phyloP scores from a whole-genome alignment of 2,329 filamentous ascomycete species.

The Penicillium expansum region DNA sequence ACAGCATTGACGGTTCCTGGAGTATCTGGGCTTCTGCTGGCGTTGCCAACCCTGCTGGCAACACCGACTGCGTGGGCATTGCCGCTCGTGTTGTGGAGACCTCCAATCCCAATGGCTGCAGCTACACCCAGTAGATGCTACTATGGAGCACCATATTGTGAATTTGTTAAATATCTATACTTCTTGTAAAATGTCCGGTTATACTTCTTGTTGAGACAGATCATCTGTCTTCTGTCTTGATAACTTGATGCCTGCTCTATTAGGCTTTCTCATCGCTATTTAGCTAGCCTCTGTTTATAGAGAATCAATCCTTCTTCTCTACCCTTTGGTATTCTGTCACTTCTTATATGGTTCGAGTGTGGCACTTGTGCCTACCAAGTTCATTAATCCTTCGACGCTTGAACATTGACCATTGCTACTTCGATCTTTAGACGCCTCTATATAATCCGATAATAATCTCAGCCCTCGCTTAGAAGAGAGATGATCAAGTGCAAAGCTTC shows the following conservation, averaged over 20 bases:
- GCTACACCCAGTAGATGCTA: conserved; percentile 26
- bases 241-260: background rate
- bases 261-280: background rate
- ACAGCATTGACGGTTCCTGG: conserved; percentile 45
- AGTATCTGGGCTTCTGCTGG: conserved; percentile 34
- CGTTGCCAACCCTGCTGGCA: conserved; percentile 30
- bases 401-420: background rate
- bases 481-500: too few relatives aligned
- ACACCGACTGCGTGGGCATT: conserved; percentile 36
- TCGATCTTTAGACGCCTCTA: too few relatives aligned
- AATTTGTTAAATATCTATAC: background rate
- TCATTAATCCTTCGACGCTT: background rate
- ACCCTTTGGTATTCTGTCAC: background rate
- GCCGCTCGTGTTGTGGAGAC: conserved; percentile 26
- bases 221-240: background rate
- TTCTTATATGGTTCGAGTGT: background rate
- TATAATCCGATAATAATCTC: background rate
- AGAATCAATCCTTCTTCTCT: background rate
- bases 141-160: background rate
- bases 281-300: background rate
- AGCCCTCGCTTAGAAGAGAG: too few relatives aligned
- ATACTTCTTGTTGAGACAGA: background rate
- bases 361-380: background rate
- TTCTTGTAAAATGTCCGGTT: background rate
- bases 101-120: conserved; percentile 25